phyloP scores from a whole-genome alignment of 805 yeast species.

The Millerozyma acaciae region DNA sequence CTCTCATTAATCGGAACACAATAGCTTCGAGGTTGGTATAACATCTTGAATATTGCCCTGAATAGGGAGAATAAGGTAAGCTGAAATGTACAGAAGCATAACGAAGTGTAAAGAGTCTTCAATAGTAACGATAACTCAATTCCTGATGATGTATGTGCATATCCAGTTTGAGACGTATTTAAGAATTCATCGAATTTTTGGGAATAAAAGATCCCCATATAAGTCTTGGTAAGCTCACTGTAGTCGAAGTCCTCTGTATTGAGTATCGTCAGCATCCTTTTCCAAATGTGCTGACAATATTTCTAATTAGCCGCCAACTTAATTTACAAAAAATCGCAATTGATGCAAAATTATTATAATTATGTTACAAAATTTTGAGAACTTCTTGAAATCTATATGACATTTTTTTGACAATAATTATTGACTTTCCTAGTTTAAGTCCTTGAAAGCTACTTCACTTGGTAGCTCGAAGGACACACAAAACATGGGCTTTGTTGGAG shows the following conservation, averaged over 20 bases:
- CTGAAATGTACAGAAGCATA: slow-evolving; percentile 52
- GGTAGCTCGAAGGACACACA: slow-evolving; percentile 80
- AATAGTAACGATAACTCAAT: slow-evolving; percentile 53
- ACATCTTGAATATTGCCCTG: slow-evolving; percentile 24
- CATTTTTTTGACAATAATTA: slow-evolving; percentile 7
- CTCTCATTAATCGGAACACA: slow-evolving; percentile 39
- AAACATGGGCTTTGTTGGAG: slow-evolving; percentile 96
- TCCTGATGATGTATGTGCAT: slow-evolving; percentile 57
- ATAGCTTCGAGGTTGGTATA: slow-evolving; percentile 56
- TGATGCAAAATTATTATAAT: slow-evolving; percentile 1
- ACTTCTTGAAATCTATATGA: too few species aligned
- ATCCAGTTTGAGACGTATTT: slow-evolving; percentile 52
- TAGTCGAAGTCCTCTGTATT: slow-evolving; percentile 18
- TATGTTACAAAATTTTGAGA: background rate
- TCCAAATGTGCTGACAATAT: slow-evolving; percentile 1
- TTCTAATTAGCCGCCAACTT: slow-evolving; percentile 2
- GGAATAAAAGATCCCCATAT: slow-evolving; percentile 27
- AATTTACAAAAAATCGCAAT: slow-evolving; percentile 1
- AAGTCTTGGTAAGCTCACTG: slow-evolving; percentile 22
- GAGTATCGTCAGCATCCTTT: slow-evolving; percentile 17
- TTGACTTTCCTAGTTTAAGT: too few species aligned
- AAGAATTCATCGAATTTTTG: slow-evolving; percentile 36
- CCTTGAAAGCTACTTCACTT: slow-evolving; percentile 59
- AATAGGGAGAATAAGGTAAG: slow-evolving; percentile 37
- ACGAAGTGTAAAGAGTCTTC: slow-evolving; percentile 52